phyloP scores from a whole-genome alignment of 805 yeast species.

The Candida maltosa region DNA sequence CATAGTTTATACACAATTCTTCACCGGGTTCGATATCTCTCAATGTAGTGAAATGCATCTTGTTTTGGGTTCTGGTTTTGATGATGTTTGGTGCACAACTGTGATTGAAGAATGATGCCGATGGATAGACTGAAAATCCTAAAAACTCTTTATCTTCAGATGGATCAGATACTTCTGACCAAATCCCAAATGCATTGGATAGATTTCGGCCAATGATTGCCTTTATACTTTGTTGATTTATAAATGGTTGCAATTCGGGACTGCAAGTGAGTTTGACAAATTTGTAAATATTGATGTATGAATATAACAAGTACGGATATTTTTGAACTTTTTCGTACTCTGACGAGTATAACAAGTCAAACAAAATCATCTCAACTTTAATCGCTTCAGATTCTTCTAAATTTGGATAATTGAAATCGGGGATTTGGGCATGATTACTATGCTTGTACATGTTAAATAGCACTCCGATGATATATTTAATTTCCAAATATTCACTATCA shows the following conservation, averaged over 20 bases:
- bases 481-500: conserved; percentile 51
- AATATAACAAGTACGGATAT: conserved; percentile 46
- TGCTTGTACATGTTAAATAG: conserved; percentile 26
- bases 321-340: conserved; percentile 43
- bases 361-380: conserved; percentile 22
- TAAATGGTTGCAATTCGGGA: conserved; percentile 22
- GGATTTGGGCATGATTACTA: background rate
- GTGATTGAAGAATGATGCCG: conserved; percentile 67
- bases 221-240: conserved; percentile 41
- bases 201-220: conserved; percentile 55
- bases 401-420: background rate
- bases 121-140: conserved; percentile 60
- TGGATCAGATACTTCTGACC: conserved; percentile 41
- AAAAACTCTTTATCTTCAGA: conserved; percentile 51
- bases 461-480: conserved; percentile 43
- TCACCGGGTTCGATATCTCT: conserved; percentile 39
- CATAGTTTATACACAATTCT: conserved; percentile 61
- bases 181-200: conserved; percentile 68
- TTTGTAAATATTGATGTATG: conserved; percentile 47
- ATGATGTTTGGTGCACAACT: conserved; percentile 57
- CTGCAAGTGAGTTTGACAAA: conserved; percentile 43
- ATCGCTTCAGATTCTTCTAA: background rate
- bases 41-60: conserved; percentile 41
- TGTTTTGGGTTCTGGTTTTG: conserved; percentile 39
- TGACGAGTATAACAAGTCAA: conserved; percentile 48